A percentile compares a stretch with the other conserved stretches of the same genome.
Evolutionary conservation across 208 protist genomes (phyloP).

Genomic region (Angomonas desouzai): DNA sequence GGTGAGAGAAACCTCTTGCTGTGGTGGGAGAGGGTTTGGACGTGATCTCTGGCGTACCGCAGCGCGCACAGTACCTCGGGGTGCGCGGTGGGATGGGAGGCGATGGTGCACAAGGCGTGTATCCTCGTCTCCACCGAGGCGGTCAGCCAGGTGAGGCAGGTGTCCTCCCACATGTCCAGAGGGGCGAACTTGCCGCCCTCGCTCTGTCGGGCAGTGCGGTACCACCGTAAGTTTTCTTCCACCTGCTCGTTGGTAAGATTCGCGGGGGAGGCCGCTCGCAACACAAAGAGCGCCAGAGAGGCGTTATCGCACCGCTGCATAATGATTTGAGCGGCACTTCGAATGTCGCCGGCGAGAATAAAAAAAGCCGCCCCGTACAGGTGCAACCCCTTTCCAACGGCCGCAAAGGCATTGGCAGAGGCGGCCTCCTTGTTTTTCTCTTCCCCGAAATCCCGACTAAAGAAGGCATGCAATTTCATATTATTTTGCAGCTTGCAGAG

Average conservation of each 20-base stretch:
- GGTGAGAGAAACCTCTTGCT: slow-evolving; percentile 37
- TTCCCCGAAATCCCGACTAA: slow-evolving; percentile 80
- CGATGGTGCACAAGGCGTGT: slow-evolving; percentile 27
- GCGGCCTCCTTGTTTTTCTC: slow-evolving; percentile 68
- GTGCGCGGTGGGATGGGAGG: slow-evolving; percentile 45
- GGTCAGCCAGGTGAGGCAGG: slow-evolving; percentile 57
- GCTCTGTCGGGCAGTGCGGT: slow-evolving; percentile 14
- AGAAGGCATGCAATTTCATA: slow-evolving; percentile 81
- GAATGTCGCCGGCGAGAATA: slow-evolving; percentile 80
- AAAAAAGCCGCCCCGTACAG: slow-evolving; percentile 92
- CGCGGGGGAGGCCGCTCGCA: slow-evolving; percentile 43
- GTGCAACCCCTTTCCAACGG: slow-evolving; percentile 83
- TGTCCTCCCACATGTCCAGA: slow-evolving; percentile 60
- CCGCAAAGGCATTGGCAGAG: slow-evolving; percentile 88
- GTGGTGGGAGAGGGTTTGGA: slow-evolving; percentile 32
- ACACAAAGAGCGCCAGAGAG: slow-evolving; percentile 71
- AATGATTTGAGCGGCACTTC: slow-evolving; percentile 82
- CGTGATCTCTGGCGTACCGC: slow-evolving; percentile 46
- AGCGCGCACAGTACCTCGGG: slow-evolving; percentile 52
- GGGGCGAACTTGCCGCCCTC: slow-evolving; percentile 25
- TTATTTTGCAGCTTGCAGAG: slow-evolving; percentile 90
- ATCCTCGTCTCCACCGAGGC: slow-evolving; percentile 23
- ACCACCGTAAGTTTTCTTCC: slow-evolving; percentile 30
- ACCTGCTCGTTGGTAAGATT: background rate
- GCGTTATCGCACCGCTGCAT: slow-evolving; percentile 71